Evolutionary conservation across 169 alveolate genomes (phyloP).

Genomic region (Eimeria zaria): DNA sequence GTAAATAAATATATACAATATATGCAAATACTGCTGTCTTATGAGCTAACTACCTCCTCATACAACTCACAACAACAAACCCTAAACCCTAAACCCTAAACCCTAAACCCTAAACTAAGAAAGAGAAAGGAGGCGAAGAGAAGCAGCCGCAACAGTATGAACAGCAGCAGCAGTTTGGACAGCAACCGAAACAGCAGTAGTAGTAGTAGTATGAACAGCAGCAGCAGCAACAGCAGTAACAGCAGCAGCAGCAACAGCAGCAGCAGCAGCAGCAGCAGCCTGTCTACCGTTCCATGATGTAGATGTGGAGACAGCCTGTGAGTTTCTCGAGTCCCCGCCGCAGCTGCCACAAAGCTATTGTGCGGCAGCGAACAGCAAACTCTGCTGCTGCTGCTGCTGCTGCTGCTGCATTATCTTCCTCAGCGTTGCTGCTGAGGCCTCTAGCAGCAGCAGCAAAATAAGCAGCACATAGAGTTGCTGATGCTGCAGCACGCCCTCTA

Average conservation of each 20-base stretch:
- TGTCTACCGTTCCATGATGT: not conserved
- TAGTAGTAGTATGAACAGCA: not conserved
- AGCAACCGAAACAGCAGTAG: not conserved
- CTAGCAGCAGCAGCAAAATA: constrained; percentile 50
- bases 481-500: constrained; percentile 66
- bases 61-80: too few species aligned
- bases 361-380: constrained; percentile 65
- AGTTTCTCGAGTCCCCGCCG: not conserved
- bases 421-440: not conserved
- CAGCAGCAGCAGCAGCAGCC: not conserved
- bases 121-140: too few species aligned
- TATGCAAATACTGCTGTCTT: not conserved
- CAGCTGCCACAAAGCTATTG: constrained; percentile 19
- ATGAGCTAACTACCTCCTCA: not conserved
- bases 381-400: constrained; percentile 13
- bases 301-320: not conserved
- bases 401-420: constrained; percentile 13
- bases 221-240: not conserved
- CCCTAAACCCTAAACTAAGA: too few species aligned
- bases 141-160: too few species aligned
- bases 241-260: not conserved
- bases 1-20: not conserved
- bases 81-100: too few species aligned
- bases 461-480: constrained; percentile 30
- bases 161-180: not conserved